Evolutionary conservation across 139 green algal genomes (phyloP).

Genomic region (Picochlorum sp.): DNA sequence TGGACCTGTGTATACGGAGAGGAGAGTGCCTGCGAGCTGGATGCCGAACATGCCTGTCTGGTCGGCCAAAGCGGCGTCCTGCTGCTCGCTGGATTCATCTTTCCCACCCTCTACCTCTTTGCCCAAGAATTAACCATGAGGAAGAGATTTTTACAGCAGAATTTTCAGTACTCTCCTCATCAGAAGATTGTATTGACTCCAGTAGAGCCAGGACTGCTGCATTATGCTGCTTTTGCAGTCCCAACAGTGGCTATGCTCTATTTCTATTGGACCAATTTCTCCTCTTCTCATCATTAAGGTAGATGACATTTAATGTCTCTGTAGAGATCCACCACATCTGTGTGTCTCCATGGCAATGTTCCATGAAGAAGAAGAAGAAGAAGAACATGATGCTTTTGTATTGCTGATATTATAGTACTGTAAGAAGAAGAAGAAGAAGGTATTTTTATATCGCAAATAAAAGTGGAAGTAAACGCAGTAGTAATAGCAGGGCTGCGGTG

Average conservation of each 20-base stretch:
- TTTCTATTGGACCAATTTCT: background rate
- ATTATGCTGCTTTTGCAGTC: conserved; percentile 8
- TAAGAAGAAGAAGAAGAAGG: too few species aligned
- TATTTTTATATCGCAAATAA: too few species aligned
- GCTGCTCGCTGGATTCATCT: conserved; percentile 5
- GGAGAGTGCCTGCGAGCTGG: background rate
- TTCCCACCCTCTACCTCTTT: conserved; percentile 12
- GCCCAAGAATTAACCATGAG: background rate
- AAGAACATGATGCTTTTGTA: too few species aligned
- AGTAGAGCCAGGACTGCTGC: background rate
- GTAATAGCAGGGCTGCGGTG: too few species aligned
- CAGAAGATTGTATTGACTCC: background rate
- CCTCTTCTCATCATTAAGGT: too few species aligned
- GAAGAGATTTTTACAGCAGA: background rate
- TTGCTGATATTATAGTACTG: too few species aligned
- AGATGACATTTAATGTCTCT: too few species aligned
- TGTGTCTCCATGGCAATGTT: too few species aligned
- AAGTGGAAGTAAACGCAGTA: too few species aligned
- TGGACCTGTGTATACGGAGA: background rate
- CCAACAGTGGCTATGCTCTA: conserved; percentile 1
- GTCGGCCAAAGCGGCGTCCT: background rate
- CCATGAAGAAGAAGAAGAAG: too few species aligned
- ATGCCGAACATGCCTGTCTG: background rate
- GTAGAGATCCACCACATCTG: too few species aligned
- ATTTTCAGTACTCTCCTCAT: background rate